phyloP scores from a whole-genome alignment of 176 grass and related monocot species.

The Eleusine coracana region DNA sequence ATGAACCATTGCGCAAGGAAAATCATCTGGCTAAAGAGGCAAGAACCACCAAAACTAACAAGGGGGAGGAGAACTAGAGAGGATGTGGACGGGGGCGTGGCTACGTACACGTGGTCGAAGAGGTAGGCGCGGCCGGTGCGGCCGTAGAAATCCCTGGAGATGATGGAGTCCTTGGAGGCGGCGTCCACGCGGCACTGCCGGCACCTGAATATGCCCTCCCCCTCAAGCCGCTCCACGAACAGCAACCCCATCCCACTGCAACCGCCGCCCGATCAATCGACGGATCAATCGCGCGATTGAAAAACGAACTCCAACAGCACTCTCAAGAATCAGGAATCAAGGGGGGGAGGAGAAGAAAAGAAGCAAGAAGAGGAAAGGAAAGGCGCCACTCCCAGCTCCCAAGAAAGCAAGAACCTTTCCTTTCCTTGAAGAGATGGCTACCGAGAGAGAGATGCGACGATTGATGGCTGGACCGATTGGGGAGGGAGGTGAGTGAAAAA shows the following conservation, averaged over 20 bases:
- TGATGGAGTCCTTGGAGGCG: constrained; percentile 45
- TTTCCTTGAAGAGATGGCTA: constrained; percentile 39
- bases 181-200: constrained; percentile 44
- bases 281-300: neutral
- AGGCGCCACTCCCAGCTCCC: neutral
- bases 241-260: constrained; percentile 58
- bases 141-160: constrained; percentile 47
- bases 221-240: constrained; percentile 62
- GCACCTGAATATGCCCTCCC: constrained; percentile 71
- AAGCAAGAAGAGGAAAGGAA: neutral
- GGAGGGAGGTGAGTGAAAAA: neutral
- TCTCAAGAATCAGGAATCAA: neutral
- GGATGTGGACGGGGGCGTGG: neutral
- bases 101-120: constrained; percentile 47
- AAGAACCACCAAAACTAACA: neutral
- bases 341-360: neutral
- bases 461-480: neutral
- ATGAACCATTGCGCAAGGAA: neutral
- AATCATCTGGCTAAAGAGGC: neutral
- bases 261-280: neutral
- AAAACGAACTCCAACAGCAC: neutral
- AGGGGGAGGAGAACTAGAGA: neutral
- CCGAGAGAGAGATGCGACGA: neutral
- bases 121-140: constrained; percentile 51
- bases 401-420: constrained; percentile 25